Base-by-base conservation (phyloP, 2,329 filamentous ascomycete genomes). In the Juglanconis sp. region DNA sequence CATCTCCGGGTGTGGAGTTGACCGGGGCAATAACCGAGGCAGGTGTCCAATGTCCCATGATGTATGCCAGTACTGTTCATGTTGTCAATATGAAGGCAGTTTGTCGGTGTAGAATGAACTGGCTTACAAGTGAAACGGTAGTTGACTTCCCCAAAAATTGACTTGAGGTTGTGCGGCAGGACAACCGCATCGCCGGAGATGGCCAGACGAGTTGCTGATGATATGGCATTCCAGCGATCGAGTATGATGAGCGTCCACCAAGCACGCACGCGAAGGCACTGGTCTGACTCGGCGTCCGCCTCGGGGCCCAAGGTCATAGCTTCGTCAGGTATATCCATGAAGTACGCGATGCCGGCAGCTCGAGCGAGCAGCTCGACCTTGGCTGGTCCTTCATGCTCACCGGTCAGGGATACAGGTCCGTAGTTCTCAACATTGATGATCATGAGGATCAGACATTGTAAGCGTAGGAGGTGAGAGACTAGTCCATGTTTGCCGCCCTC, bases 241-340 rank as follows among this genome's bases (percentile, higher is more conserved):
- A 92, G 81, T 64, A 89, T 80, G 50, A 91, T 82, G 38, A 92
- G 75, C 13, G 85, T 84, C 86, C 87, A 91, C 89, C 89, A 92
- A 17, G 87, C 81, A 48, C 87, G 81, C 54, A 87, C 77, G 1
- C 81, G 81, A 4, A 91, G 75, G 17, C 84, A 83, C 53, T 87
- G 84, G 49, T 87, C 84, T 24, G 81, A 82, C 68, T 90, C 86
- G 2, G 76, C 68, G 56, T 87, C 83, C 9, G 76, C 71, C 5
- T 81, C 78, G 4, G 74, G 71, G 56, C 79, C 78, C 50, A 77
- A 57, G 10, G 61, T 64, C 44, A 68, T 59, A 53, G 77, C 72
- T 62, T 77, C 62, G 38, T 71, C 69, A 3, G 71, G 67, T 54
- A 79, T 68, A 59, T 84, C 85, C 75, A 90, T 81, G 13, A 81